Evolutionary conservation across 176 grass and related monocot genomes (phyloP).

Genomic region (Dactylis glomerata): DNA sequence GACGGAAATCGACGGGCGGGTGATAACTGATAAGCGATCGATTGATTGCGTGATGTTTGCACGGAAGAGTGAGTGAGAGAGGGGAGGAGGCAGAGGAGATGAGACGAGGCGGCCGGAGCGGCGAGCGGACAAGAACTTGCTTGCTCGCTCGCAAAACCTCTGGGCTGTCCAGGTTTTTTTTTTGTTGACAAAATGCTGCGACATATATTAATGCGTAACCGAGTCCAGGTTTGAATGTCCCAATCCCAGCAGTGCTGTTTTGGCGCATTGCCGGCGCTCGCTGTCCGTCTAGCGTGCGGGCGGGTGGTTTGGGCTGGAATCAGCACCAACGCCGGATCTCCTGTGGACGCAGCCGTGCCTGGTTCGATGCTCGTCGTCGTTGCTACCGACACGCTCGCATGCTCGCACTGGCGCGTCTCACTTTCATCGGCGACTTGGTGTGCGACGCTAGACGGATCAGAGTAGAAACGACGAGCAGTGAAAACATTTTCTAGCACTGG

Average conservation of each 20-base stretch:
- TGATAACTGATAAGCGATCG: not conserved
- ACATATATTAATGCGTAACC: no score
- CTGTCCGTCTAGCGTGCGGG: not conserved
- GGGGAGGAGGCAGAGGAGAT: not conserved
- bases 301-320: not conserved
- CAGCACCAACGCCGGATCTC: not conserved
- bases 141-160: not conserved
- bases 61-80: not conserved
- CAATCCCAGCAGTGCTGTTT: not conserved
- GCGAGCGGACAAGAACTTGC: not conserved
- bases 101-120: not conserved
- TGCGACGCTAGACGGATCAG: not conserved
- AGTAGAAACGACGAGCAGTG: not conserved
- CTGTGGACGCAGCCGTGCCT: not conserved
- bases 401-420: not conserved
- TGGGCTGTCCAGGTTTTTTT: no score
- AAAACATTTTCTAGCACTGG: not conserved
- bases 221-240: not conserved
- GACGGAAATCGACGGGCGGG: not conserved
- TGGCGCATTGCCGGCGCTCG: not conserved
- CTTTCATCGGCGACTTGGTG: not conserved
- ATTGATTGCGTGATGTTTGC: not conserved
- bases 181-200: no score
- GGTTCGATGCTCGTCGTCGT: not conserved
- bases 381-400: not conserved